Conservation (phyloP, 2,329 filamentous ascomycete genomes). For the Cytospora piceicola region DNA sequence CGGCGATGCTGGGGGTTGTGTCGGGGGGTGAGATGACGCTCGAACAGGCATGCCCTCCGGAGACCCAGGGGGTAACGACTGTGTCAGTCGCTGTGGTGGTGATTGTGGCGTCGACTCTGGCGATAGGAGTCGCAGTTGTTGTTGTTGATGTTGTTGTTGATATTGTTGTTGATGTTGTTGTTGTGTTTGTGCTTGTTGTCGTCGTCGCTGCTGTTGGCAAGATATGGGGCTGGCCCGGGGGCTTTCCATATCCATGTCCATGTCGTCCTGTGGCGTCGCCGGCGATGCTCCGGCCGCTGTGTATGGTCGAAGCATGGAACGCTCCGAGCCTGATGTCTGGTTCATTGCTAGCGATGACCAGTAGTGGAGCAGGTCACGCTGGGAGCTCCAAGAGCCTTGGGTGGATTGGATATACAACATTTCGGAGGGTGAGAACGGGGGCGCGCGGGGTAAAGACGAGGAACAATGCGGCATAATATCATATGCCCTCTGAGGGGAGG, state of each 20-base stretch:
- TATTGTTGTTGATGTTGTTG: no score
- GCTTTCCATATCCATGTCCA: constrained; percentile 21
- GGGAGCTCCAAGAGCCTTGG: constrained; percentile 23
- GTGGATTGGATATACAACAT: constrained; percentile 24
- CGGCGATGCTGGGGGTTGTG: neutral
- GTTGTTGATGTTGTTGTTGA: constrained; percentile 4
- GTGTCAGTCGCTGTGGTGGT: constrained; percentile 13
- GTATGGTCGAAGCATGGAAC: constrained; percentile 13
- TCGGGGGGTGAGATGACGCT: no score
- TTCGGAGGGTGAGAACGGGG: constrained; percentile 8
- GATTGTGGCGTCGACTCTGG: neutral
- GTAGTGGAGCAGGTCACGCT: constrained; percentile 21
- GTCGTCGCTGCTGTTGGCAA: neutral
- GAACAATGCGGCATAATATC: constrained; percentile 6
- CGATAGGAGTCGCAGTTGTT: neutral
- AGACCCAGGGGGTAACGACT: neutral
- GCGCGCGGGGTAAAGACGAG: neutral
- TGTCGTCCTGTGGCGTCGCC: constrained; percentile 21
- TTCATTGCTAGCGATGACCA: constrained; percentile 8
- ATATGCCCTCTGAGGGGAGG: neutral
- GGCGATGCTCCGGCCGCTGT: constrained; percentile 21
- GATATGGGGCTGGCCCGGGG: constrained; percentile 19
- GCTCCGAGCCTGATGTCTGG: constrained; percentile 12
- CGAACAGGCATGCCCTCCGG: no score
- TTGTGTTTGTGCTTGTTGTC: neutral